These are phyloP conservation scores for Mucor saturninus DNA, from an alignment of 371 early-diverging fungal species.

Conservation along the genomic window DNA sequence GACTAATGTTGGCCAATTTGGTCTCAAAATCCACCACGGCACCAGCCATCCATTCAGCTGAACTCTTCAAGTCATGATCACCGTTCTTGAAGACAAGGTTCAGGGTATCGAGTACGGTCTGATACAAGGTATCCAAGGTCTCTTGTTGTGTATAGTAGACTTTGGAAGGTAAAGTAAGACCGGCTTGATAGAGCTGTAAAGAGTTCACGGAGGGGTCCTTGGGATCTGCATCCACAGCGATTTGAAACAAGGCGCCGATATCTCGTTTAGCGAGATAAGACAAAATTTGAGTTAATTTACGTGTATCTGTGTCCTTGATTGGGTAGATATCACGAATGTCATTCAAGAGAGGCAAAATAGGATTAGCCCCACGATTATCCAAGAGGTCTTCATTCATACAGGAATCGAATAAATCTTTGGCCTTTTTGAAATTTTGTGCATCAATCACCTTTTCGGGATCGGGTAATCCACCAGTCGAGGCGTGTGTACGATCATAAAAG, in stretches of 20 bases:
- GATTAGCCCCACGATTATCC: conserved; percentile 48
- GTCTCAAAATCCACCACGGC: conserved; percentile 54
- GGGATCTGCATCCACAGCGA: conserved; percentile 41
- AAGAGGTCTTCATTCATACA: conserved; percentile 64
- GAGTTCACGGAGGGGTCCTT: conserved; percentile 52
- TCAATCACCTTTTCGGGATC: conserved; percentile 45
- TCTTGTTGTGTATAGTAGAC: conserved; percentile 58
- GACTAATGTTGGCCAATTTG: conserved; percentile 40
- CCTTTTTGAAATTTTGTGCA: conserved; percentile 56
- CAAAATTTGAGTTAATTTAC: conserved; percentile 19
- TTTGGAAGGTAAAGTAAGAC: conserved; percentile 61
- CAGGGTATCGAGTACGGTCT: conserved; percentile 37
- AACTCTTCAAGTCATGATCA: neutral
- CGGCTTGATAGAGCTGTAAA: conserved; percentile 53
- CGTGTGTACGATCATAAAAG: conserved; percentile 31
- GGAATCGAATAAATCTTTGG: conserved; percentile 49
- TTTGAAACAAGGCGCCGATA: conserved; percentile 24
- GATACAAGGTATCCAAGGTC: conserved; percentile 33
- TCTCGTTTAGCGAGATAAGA: conserved; percentile 18
- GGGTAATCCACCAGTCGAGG: conserved; percentile 23
- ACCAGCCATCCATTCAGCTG: conserved; percentile 29
- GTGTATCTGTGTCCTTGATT: conserved; percentile 13
- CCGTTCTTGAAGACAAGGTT: conserved; percentile 16
- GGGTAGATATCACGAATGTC: conserved; percentile 33
- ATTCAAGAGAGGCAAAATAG: conserved; percentile 49